Percentiles rank a stretch among this genome's conserved stretches.
These are phyloP conservation scores for Thuja plicata DNA, from an alignment of 83 land plant genomes.

Conservation along the genomic window DNA sequence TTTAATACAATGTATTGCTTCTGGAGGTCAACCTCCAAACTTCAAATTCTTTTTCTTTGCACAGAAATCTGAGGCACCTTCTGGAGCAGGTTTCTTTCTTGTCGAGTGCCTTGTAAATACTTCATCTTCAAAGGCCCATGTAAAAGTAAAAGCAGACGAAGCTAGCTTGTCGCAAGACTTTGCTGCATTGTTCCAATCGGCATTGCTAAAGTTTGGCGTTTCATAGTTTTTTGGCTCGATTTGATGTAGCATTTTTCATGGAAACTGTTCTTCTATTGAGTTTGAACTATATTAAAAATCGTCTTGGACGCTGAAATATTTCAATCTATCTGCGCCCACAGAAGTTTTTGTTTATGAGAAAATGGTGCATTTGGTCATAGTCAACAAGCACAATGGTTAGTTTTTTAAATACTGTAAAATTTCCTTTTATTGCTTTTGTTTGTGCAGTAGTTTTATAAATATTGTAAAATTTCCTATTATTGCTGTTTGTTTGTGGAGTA, in stretches of 20 bases:
- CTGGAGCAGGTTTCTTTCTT: constrained; percentile 62
- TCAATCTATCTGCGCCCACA: background rate
- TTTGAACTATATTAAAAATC: background rate
- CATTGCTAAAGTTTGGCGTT: constrained; percentile 62
- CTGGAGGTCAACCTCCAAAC: constrained; percentile 92
- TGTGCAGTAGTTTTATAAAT: background rate
- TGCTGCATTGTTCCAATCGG: constrained; percentile 61
- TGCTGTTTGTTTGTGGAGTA: background rate
- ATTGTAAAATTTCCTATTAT: background rate
- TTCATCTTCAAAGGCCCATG: constrained; percentile 68
- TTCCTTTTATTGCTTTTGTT: background rate
- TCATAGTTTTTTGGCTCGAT: constrained; percentile 12
- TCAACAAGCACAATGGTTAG: background rate
- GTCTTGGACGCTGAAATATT: background rate
- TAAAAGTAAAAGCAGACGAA: constrained; percentile 92
- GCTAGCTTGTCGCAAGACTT: constrained; percentile 53
- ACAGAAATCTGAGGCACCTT: constrained; percentile 59
- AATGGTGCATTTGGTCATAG: background rate
- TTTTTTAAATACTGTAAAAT: background rate
- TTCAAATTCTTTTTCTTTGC: constrained; percentile 98
- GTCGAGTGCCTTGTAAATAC: constrained; percentile 89
- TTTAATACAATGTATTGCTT: constrained; percentile 94
- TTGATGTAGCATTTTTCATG: constrained; percentile 4
- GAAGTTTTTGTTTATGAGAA: background rate
- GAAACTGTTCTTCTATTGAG: background rate